Evolutionary conservation across 139 green algal species (phyloP).

Genomic region (Micromonas commoda): DNA sequence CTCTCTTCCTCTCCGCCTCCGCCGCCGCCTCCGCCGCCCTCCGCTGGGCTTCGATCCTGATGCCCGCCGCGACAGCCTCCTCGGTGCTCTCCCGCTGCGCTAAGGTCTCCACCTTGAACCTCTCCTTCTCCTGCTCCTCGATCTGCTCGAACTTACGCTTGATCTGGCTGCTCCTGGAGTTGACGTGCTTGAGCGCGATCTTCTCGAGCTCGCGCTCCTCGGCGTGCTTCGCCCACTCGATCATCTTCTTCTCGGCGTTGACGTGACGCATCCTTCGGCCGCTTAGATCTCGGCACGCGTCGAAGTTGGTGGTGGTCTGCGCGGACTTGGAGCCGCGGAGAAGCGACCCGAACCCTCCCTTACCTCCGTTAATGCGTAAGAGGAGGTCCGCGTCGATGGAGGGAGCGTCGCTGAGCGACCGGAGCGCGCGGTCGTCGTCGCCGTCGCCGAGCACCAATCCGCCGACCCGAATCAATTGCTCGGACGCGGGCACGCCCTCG

Average conservation of each 20-base stretch:
- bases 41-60: neutral
- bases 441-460: no score
- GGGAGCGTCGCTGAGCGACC: neutral
- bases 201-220: conserved; percentile 76
- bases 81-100: neutral
- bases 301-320: conserved; percentile 80
- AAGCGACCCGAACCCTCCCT: conserved; percentile 90
- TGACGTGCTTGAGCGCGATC: conserved; percentile 64
- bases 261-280: conserved; percentile 66
- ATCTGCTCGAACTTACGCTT: conserved; percentile 4
- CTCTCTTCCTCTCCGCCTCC: neutral
- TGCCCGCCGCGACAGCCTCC: conserved; percentile 5
- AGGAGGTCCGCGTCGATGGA: conserved; percentile 34
- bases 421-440: neutral
- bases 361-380: conserved; percentile 33
- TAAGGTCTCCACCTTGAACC: neutral
- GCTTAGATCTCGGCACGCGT: conserved; percentile 84
- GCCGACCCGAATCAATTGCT: no score
- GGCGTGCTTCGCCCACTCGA: conserved; percentile 63
- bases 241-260: conserved; percentile 70
- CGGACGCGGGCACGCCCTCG: no score
- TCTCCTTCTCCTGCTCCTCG: neutral
- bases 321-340: conserved; percentile 73
- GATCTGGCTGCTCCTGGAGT: conserved; percentile 52
- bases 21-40: neutral